Evolutionary conservation across 75 land plant genomes (phyloP), one percentile per base, ranked within the genome.

Genomic region (Sequoia sempervirens): DNA sequence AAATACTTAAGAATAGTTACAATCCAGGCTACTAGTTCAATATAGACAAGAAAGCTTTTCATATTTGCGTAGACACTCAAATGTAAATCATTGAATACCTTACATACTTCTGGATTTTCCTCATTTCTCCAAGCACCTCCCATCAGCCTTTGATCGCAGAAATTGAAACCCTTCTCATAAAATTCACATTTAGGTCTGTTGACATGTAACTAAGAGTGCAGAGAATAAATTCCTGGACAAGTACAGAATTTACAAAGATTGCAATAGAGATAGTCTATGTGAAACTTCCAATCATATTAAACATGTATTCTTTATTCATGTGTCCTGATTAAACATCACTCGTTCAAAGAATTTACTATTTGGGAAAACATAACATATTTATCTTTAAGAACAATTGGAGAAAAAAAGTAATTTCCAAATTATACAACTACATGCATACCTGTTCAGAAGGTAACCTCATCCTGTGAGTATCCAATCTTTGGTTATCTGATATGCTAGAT

Each of bases 141-240:
- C 91, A 90, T 90, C 30, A 90, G 85, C 83, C 90, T 88, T 75
- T 45, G 53, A 84, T 90, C 91, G 58, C 86, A 87, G 70, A 90
- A 90, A 79, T 90, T 90, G 85, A 90, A 90, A 28, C 89, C 90
- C 81, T 90, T 90, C 81, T 90, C 91, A 45, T 83, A 81, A 40
- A 81, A 83, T 23, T 80, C 87, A 80, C 75, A 79, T 45, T 78
- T 20, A 13, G 80, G 12, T 45, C 26, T 78, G 50, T 78, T 78
- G 50, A 40, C 46, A 78, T 78, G 30, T 40, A 78, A 43, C 80
- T 78, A 78, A 78, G n/a, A 78, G 80, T 78, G 47, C 45, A 45
- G 26, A 78, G 50, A 41, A 78, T 78, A 78, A 78, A 45, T 43
- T 78, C 30, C 46, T 12, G 28, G 32, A 78, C 30, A 43, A 45